These are phyloP conservation scores for Plantago coronopus DNA, from an alignment of 305 asterid genomes.

Conservation along the genomic window DNA sequence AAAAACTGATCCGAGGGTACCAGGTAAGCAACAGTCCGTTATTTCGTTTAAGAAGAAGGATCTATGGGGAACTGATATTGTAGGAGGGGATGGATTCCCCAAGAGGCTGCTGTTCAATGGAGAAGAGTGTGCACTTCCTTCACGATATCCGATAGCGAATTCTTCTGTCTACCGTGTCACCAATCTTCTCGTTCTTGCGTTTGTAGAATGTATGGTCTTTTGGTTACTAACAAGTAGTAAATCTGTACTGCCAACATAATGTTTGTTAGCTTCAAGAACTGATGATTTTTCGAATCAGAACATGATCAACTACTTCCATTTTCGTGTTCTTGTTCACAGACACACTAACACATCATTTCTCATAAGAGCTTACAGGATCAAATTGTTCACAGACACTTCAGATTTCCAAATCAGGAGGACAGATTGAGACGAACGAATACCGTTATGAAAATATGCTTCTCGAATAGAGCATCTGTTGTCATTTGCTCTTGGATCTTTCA, in stretches of 20 bases:
- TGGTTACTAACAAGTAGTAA: not conserved
- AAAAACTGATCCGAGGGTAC: conserved; percentile 20
- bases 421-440: too few species aligned
- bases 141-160: conserved; percentile 15
- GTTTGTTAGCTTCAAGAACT: too few species aligned
- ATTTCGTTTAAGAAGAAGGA: conserved; percentile 26
- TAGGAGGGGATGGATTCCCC: conserved; percentile 28
- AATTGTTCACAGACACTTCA: too few species aligned
- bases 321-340: too few species aligned
- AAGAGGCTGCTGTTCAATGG: conserved; percentile 30
- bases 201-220: not conserved
- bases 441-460: too few species aligned
- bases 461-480: too few species aligned
- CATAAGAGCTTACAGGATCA: too few species aligned
- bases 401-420: too few species aligned
- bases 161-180: not conserved
- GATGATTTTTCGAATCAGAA: too few species aligned
- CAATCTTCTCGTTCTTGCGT: conserved; percentile 5
- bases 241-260: not conserved
- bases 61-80: not conserved
- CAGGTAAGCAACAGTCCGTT: conserved; percentile 35
- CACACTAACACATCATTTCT: too few species aligned
- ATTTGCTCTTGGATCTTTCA: too few species aligned
- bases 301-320: too few species aligned
- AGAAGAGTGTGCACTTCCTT: conserved; percentile 36